phyloP scores from a whole-genome alignment of 176 grass and related monocot species.

The Cymbopogon citratus region DNA sequence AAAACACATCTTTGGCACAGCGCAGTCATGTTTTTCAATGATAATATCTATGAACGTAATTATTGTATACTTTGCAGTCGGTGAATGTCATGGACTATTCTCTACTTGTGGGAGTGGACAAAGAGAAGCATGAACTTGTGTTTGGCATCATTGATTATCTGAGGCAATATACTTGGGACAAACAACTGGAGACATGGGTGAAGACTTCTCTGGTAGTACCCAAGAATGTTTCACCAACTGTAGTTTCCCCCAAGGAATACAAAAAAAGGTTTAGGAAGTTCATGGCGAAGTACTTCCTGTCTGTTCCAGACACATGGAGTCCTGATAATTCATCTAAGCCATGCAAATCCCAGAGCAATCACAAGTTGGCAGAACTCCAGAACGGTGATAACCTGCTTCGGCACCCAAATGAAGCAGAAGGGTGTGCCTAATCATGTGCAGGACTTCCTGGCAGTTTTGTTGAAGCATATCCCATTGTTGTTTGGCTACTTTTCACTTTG shows the following conservation, averaged over 20 bases:
- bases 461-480: conserved; percentile 28
- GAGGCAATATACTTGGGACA: conserved; percentile 95
- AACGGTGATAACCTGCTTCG: conserved; percentile 25
- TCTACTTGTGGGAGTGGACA: conserved; percentile 87
- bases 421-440: conserved; percentile 15
- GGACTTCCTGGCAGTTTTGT: conserved; percentile 22
- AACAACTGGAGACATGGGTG: conserved; percentile 88
- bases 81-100: conserved; percentile 96
- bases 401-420: conserved; percentile 36
- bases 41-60: conserved; percentile 20
- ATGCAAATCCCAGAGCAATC: conserved; percentile 52
- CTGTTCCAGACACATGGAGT: conserved; percentile 74
- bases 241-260: conserved; percentile 80
- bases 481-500: conserved; percentile 23
- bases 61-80: conserved; percentile 57
- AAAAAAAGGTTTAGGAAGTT: conserved; percentile 91
- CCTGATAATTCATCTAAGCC: conserved; percentile 42
- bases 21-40: conserved; percentile 24
- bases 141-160: conserved; percentile 95
- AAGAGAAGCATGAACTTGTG: conserved; percentile 71
- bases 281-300: conserved; percentile 72
- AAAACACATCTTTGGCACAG: conserved; percentile 15
- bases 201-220: conserved; percentile 83
- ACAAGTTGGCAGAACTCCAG: conserved; percentile 34
- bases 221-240: conserved; percentile 73